Evolutionary conservation across 768 basidiomycete genomes (phyloP).

Genomic region (Suillus ampliporus): DNA sequence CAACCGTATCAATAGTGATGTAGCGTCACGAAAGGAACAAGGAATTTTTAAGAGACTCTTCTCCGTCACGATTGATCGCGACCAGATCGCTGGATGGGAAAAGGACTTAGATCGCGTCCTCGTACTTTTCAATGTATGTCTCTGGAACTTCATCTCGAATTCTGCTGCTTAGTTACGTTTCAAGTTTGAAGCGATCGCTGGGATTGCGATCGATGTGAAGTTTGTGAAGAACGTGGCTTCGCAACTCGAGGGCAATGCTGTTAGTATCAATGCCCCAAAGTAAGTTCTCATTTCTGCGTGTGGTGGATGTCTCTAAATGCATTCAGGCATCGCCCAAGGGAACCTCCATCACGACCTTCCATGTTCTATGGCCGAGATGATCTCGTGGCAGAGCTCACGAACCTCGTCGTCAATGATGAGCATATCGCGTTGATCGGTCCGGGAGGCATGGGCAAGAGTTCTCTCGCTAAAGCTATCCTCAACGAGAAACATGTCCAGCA

Average conservation of each 20-base stretch:
- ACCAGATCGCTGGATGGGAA: not conserved
- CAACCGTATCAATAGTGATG: too few species aligned
- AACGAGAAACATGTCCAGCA: not conserved
- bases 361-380: not conserved
- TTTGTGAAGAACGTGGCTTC: not conserved
- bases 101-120: not conserved
- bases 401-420: not conserved
- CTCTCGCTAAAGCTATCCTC: conserved; percentile 4
- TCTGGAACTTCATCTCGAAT: not conserved
- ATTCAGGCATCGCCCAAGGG: not conserved
- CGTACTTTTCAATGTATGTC: not conserved
- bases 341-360: not conserved
- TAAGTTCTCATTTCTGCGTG: not conserved
- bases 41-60: not conserved
- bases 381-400: not conserved
- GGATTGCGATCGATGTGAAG: not conserved
- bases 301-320: not conserved
- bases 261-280: not conserved
- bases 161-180: not conserved
- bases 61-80: not conserved
- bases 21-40: not conserved
- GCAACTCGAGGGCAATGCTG: not conserved
- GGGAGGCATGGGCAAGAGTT: conserved; percentile 4
- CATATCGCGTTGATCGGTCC: conserved; percentile 5
- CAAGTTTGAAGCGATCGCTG: not conserved